phyloP scores from a whole-genome alignment of 352 stramenopile species.

The Globisporangium parvum region DNA sequence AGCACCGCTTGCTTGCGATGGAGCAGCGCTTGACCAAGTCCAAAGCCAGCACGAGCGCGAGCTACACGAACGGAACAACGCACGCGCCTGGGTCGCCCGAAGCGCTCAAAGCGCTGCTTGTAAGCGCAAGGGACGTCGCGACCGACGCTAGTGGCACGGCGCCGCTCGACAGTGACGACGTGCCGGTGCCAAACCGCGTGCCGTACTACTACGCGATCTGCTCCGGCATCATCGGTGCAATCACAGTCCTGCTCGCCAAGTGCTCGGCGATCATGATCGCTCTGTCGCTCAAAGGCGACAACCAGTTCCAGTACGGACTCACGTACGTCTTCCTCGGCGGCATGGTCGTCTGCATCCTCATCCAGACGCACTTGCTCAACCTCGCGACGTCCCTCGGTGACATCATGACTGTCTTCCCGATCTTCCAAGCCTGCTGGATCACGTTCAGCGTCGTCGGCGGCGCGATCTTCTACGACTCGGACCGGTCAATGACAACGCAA shows the following conservation, averaged over 20 bases:
- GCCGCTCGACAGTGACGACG: background rate
- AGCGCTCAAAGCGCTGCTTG: conserved; percentile 4
- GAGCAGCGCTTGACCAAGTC: conserved; percentile 48
- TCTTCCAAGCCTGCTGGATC: conserved; percentile 87
- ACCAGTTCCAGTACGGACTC: conserved; percentile 81
- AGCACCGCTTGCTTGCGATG: conserved; percentile 59
- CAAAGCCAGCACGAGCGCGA: conserved; percentile 7
- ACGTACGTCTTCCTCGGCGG: conserved; percentile 85
- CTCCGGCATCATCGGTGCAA: conserved; percentile 79
- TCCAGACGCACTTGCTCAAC: conserved; percentile 87
- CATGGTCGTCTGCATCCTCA: conserved; percentile 82
- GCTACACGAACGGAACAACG: background rate
- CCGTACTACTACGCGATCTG: conserved; percentile 85
- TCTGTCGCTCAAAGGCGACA: conserved; percentile 74
- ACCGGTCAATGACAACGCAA: conserved; percentile 38
- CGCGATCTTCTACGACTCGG: conserved; percentile 79
- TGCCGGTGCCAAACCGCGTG: conserved; percentile 30
- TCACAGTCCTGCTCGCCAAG: conserved; percentile 81
- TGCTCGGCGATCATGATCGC: conserved; percentile 84
- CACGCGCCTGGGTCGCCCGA: background rate
- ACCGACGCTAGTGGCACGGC: background rate
- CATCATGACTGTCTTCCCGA: conserved; percentile 88
- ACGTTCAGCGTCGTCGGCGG: conserved; percentile 83
- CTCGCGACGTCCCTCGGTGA: conserved; percentile 77
- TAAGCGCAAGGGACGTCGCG: background rate